phyloP scores from a whole-genome alignment of 805 yeast genomes.

The Teunomyces panamensis region DNA sequence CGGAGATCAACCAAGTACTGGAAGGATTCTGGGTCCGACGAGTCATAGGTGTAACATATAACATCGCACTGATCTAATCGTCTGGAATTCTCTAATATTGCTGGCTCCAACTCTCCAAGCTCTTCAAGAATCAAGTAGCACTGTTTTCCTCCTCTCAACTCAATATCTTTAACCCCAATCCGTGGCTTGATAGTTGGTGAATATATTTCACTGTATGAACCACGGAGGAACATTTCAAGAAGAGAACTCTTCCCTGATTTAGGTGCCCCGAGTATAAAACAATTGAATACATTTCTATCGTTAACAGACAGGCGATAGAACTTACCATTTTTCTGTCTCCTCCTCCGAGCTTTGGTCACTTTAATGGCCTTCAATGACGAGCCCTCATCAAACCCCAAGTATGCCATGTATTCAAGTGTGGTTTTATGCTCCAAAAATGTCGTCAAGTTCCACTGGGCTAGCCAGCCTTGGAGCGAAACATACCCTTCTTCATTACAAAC shows the following conservation, averaged over 20 bases:
- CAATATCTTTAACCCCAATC: slow-evolving; percentile 88
- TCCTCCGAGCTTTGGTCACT: slow-evolving; percentile 77
- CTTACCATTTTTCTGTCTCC: slow-evolving; percentile 62
- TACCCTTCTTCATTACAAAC: slow-evolving; percentile 87
- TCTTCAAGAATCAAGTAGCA: slow-evolving; percentile 90
- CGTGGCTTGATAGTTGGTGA: slow-evolving; percentile 81
- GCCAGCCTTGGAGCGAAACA: slow-evolving; percentile 95
- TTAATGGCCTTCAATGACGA: slow-evolving; percentile 48
- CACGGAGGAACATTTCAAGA: slow-evolving; percentile 74
- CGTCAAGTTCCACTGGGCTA: slow-evolving; percentile 98
- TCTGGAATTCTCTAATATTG: slow-evolving; percentile 66
- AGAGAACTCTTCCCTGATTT: slow-evolving; percentile 86
- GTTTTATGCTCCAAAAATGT: slow-evolving; percentile 81
- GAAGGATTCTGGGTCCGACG: slow-evolving; percentile 94
- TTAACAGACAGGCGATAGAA: slow-evolving; percentile 63
- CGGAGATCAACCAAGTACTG: slow-evolving; percentile 75
- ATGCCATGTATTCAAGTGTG: slow-evolving; percentile 84
- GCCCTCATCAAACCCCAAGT: slow-evolving; percentile 75
- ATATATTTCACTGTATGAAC: slow-evolving; percentile 66
- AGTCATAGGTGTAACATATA: slow-evolving; percentile 84
- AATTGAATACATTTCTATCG: slow-evolving; percentile 90
- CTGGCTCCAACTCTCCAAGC: slow-evolving; percentile 81
- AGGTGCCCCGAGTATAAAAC: slow-evolving; percentile 82
- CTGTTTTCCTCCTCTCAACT: slow-evolving; percentile 91
- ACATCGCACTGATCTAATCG: slow-evolving; percentile 87